These are phyloP conservation scores for Phaffia australis DNA, from an alignment of 768 basidiomycete species.

Conservation along the genomic window DNA sequence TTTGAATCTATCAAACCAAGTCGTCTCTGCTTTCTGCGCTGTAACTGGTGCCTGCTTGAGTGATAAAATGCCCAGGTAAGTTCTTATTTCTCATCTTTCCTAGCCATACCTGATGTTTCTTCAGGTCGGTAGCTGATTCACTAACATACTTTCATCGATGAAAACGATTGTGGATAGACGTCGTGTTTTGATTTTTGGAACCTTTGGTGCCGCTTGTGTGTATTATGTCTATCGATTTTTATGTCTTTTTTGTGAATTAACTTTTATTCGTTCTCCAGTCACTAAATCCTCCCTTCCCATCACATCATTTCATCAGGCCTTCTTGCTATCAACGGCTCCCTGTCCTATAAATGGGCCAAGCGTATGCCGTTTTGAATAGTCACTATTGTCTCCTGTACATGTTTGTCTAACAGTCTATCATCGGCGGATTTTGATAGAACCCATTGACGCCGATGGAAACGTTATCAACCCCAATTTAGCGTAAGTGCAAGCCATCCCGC, in stretches of 20 bases:
- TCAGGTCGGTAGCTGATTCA: too few relatives aligned
- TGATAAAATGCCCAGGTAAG: constrained; percentile 29
- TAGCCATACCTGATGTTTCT: too few relatives aligned
- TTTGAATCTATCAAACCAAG: constrained; percentile 37
- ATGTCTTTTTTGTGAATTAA: too few relatives aligned
- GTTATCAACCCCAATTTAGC: constrained; percentile 26
- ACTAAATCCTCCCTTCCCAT: too few relatives aligned
- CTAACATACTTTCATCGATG: too few relatives aligned
- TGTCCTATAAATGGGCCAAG: constrained; percentile 29
- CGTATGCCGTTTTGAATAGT: neutral
- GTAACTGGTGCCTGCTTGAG: constrained; percentile 35
- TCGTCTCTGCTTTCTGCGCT: constrained; percentile 37
- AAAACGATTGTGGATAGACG: constrained; percentile 32
- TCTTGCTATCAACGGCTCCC: constrained; percentile 30
- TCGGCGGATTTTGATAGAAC: neutral
- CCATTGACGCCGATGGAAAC: constrained; percentile 22
- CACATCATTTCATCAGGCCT: constrained; percentile 31
- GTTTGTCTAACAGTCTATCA: neutral
- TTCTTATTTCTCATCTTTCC: neutral
- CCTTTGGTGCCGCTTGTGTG: too few relatives aligned
- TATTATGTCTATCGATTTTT: too few relatives aligned
- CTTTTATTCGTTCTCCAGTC: too few relatives aligned
- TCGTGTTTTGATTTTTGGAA: constrained; percentile 36
- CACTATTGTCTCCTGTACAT: too few relatives aligned
- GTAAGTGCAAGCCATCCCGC: too few relatives aligned